A percentile compares a stretch with the other conserved stretches of the same genome.
These are phyloP conservation scores for Sclerotinia minor DNA, from an alignment of 2,329 filamentous ascomycete species.

Conservation along the genomic window DNA sequence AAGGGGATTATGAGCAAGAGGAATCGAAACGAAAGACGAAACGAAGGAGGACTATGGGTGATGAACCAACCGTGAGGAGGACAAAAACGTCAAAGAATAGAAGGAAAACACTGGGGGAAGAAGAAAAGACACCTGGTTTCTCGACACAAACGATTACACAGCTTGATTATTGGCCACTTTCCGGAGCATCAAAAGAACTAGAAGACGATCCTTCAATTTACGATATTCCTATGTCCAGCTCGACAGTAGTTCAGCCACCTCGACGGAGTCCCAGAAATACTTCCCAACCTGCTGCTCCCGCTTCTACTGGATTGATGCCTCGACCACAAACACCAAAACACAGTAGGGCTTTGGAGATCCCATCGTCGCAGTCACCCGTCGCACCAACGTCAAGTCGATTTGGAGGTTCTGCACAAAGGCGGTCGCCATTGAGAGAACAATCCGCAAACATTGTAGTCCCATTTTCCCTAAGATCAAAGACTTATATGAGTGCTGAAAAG, in stretches of 20 bases:
- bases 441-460: constrained; percentile 36
- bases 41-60: constrained; percentile 31
- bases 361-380: constrained; percentile 41
- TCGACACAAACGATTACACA: constrained; percentile 40
- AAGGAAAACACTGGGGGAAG: constrained; percentile 34
- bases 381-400: constrained; percentile 37
- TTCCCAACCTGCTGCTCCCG: constrained; percentile 7
- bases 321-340: constrained; percentile 37
- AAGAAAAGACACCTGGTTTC: constrained; percentile 27
- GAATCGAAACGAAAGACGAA: constrained; percentile 31
- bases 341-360: constrained; percentile 35
- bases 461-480: constrained; percentile 29
- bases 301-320: constrained; percentile 27
- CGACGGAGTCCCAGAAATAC: constrained; percentile 16
- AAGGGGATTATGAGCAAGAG: constrained; percentile 29
- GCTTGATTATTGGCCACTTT: constrained; percentile 33
- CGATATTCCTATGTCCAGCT: constrained; percentile 32
- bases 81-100: constrained; percentile 27
- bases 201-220: constrained; percentile 29
- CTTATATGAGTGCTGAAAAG: constrained; percentile 26
- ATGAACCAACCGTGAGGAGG: constrained; percentile 10
- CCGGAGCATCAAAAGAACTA: constrained; percentile 9
- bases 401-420: constrained; percentile 26
- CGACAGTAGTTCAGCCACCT: constrained; percentile 12
- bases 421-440: constrained; percentile 33